Evolutionary conservation across 1,284 basidiomycete species (phyloP).

Genomic region (Irpex rosettiformis): DNA sequence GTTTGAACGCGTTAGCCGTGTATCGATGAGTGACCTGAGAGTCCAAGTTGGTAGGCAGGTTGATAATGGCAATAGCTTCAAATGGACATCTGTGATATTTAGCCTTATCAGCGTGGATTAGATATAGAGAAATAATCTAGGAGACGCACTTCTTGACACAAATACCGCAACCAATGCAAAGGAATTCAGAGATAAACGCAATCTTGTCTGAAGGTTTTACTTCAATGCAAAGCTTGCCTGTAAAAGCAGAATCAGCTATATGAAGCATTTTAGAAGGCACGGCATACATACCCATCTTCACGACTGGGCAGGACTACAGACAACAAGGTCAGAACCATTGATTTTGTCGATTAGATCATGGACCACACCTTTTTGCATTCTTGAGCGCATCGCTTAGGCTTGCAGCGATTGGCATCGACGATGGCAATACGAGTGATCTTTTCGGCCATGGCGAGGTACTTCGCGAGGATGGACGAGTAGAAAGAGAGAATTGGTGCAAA

Average conservation of each 20-base stretch:
- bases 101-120: no score
- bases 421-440: conserved; percentile 96
- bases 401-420: conserved; percentile 90
- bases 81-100: conserved; percentile 87
- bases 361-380: conserved; percentile 82
- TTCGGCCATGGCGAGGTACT: conserved; percentile 57
- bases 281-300: conserved; percentile 83
- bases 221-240: conserved; percentile 96
- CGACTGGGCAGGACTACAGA: conserved; percentile 88
- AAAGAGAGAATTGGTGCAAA: background rate
- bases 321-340: background rate
- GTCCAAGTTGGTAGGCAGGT: conserved; percentile 92
- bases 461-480: conserved; percentile 2
- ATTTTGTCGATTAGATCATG: conserved; percentile 6
- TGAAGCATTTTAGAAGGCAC: background rate
- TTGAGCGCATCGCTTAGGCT: conserved; percentile 89
- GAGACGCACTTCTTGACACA: conserved; percentile 91
- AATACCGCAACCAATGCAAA: conserved; percentile 97
- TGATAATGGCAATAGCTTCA: conserved; percentile 96
- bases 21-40: conserved; percentile 96
- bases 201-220: conserved; percentile 93
- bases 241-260: background rate
- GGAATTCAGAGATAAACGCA: conserved; percentile 94
- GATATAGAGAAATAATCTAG: no score
- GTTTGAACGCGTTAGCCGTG: conserved; percentile 96